Base-by-base conservation (phyloP, 371 early-diverging fungal species). In the Mortierella sp. region DNA sequence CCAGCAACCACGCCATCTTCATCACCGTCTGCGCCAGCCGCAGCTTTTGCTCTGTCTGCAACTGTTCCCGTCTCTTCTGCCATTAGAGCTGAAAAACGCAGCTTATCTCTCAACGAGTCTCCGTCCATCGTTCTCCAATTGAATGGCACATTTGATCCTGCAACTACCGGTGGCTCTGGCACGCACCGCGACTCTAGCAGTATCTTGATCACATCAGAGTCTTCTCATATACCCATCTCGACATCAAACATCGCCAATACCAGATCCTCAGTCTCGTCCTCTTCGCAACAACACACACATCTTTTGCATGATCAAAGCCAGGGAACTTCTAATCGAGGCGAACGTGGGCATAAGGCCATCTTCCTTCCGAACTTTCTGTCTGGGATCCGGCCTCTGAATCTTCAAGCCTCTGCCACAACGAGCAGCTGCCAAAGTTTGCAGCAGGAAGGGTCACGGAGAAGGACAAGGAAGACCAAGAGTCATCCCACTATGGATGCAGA, bases 21-120 rank as follows among this genome's bases (percentile, higher is more conserved):
- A 31, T 28, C 68, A 30, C 49, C 64, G 27, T 60, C 61, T 43
- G 41, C 51, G 26, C n/a, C 58, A 21, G n/a, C 65, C 23, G 55
- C 68, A 9, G 52, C 44, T 21, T 44, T 55, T 41, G 30, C 46
- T n/a, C n/a, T n/a, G n/a, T n/a, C n/a, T n/a, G n/a, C n/a, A n/a
- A n/a, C n/a, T n/a, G n/a, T n/a, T n/a, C n/a, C n/a, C n/a, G n/a
- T n/a, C n/a, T n/a, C n/a, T n/a, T n/a, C n/a, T n/a, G n/a, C n/a
- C n/a, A n/a, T n/a, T n/a, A n/a, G n/a, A n/a, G n/a, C n/a, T n/a
- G n/a, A n/a, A n/a, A n/a, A n/a, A n/a, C n/a, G n/a, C n/a, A n/a
- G n/a, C n/a, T n/a, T n/a, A n/a, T 24, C 24, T 17, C 24, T 37
- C 39, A 53, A n/a, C n/a, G 37, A 34, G 14, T 14, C 37, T 14